Evolutionary conservation across 2,329 filamentous ascomycete species (phyloP).

Genomic region (Talaromyces islandicus): DNA sequence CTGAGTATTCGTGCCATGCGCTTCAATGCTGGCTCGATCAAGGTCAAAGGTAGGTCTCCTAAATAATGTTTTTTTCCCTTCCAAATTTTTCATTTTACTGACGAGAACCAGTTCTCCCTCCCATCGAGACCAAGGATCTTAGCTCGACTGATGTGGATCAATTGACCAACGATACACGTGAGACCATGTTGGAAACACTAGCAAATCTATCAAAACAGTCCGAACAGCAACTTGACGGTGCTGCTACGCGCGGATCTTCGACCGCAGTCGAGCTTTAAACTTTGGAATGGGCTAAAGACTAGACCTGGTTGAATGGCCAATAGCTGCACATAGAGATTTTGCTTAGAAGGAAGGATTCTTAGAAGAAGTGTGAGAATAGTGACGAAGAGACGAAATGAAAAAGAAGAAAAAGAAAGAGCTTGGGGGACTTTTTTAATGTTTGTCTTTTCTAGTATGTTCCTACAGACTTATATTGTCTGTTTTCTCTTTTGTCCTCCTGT

Average conservation of each 20-base stretch:
- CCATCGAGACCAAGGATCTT: slow-evolving; percentile 69
- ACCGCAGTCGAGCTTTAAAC: slow-evolving; percentile 31
- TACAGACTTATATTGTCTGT: neutral
- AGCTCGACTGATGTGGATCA: slow-evolving; percentile 71
- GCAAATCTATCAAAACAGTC: slow-evolving; percentile 34
- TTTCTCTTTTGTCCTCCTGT: neutral
- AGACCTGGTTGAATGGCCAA: neutral
- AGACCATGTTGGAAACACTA: slow-evolving; percentile 65
- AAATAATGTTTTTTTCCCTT: neutral
- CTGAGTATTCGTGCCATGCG: slow-evolving; percentile 58
- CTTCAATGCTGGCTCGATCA: slow-evolving; percentile 65
- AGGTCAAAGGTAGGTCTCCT: slow-evolving; percentile 60
- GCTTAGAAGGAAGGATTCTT: neutral
- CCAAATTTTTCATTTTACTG: neutral
- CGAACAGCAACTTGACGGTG: slow-evolving; percentile 14
- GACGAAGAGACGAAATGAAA: neutral
- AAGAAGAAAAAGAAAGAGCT: neutral
- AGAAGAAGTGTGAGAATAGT: neutral
- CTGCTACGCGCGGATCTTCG: slow-evolving; percentile 20
- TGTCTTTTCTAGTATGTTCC: neutral
- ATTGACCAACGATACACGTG: slow-evolving; percentile 61
- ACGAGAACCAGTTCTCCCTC: slow-evolving; percentile 59
- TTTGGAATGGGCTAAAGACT: neutral
- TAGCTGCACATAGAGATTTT: neutral
- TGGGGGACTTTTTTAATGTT: neutral